These are phyloP conservation scores for Leucocoprinus leucothites DNA, from an alignment of 768 basidiomycete species.

Conservation along the genomic window DNA sequence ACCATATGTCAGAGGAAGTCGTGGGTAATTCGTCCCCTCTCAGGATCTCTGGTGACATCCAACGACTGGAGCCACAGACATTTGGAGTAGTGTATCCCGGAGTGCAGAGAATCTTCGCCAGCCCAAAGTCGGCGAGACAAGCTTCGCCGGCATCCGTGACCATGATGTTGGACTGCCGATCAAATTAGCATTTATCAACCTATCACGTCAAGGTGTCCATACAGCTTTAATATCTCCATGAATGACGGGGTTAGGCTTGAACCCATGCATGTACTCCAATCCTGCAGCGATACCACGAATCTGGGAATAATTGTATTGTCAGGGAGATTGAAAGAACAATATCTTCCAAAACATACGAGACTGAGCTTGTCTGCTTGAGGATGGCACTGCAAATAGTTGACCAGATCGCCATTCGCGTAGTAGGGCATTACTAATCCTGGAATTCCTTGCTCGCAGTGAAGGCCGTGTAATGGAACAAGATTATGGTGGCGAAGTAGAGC, in stretches of 20 bases:
- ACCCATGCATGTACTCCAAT: constrained; percentile 17
- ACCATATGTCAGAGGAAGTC: constrained; percentile 30
- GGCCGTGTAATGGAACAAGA: constrained; percentile 15
- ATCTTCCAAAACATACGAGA: background rate
- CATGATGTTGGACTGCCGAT: constrained; percentile 31
- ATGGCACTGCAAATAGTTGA: constrained; percentile 3
- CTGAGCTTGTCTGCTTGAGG: constrained; percentile 8
- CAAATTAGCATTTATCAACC: background rate
- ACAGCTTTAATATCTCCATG: constrained; percentile 38
- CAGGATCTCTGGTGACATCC: constrained; percentile 35
- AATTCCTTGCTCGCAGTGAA: constrained; percentile 10
- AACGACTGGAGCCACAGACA: constrained; percentile 29
- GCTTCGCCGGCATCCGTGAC: constrained; percentile 27
- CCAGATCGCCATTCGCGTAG: constrained; percentile 14
- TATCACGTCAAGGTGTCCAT: constrained; percentile 7
- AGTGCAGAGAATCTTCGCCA: constrained; percentile 30
- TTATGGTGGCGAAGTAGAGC: constrained; percentile 12
- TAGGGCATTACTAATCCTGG: constrained; percentile 16
- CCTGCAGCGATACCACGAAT: constrained; percentile 14
- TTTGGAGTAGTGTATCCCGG: constrained; percentile 31
- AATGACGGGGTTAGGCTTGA: constrained; percentile 18
- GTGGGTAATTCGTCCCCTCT: constrained; percentile 17
- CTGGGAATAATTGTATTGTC: background rate
- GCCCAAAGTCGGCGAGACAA: constrained; percentile 35
- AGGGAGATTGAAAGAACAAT: background rate